A percentile compares a stretch with the other conserved stretches of the same genome.
phyloP scores from a whole-genome alignment of 176 grass and related monocot genomes.

The Carex pumila region DNA sequence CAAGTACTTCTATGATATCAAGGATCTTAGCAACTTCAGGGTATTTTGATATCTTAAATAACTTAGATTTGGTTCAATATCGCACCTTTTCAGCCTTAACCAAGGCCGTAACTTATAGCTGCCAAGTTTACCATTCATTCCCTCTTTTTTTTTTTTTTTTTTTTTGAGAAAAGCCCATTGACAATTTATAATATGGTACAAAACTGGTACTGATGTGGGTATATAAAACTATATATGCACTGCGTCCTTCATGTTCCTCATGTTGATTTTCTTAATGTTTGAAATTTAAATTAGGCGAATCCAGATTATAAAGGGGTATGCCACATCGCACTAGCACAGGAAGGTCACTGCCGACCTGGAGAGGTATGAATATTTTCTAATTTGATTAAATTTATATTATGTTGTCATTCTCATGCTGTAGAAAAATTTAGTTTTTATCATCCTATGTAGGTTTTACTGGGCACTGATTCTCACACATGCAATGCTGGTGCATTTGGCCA shows the following conservation, averaged over 20 bases:
- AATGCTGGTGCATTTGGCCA: constrained; percentile 97
- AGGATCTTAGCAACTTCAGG: constrained; percentile 69
- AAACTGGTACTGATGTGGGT: neutral
- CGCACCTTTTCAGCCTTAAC: neutral
- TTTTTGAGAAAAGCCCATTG: neutral
- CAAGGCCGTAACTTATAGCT: neutral
- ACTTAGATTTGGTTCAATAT: neutral
- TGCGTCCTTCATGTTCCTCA: neutral
- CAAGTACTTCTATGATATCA: constrained; percentile 96
- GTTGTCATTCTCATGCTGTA: neutral
- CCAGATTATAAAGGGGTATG: constrained; percentile 95
- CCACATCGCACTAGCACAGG: constrained; percentile 86
- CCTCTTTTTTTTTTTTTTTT: too few species aligned
- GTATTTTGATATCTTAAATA: constrained; percentile 15
- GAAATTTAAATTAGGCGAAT: constrained; percentile 60
- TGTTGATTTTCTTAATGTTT: neutral
- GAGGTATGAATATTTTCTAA: constrained; percentile 37
- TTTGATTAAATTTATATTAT: neutral
- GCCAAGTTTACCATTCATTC: neutral
- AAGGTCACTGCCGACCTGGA: constrained; percentile 87
- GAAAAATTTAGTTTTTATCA: constrained; percentile 1
- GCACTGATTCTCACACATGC: constrained; percentile 93
- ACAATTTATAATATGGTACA: neutral
- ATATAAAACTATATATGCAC: neutral
- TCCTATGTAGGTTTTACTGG: constrained; percentile 66